Conservation (phyloP, 208 protist species). For the Wallacemonas sp. region DNA sequence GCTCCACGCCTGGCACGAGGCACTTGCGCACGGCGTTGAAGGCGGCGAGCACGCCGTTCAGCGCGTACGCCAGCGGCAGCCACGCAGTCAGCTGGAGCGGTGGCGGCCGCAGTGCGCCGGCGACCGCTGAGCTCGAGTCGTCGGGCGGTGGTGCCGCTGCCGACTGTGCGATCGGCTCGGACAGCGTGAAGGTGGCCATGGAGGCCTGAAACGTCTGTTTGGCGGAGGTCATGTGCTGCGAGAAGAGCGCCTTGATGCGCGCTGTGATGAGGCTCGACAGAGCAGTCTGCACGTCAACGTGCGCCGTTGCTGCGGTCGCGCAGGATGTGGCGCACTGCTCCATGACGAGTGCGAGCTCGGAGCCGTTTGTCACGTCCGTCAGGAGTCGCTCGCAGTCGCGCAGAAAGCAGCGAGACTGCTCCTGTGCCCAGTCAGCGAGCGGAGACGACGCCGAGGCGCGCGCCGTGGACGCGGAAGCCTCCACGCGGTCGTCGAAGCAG, state of each 20-base stretch:
- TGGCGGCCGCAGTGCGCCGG: slow-evolving; percentile 10
- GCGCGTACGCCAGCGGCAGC: slow-evolving; percentile 79
- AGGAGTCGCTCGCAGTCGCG: slow-evolving; percentile 39
- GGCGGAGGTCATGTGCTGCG: slow-evolving; percentile 56
- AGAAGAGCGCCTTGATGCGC: slow-evolving; percentile 61
- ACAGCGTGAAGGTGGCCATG: slow-evolving; percentile 69
- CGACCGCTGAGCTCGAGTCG: not conserved
- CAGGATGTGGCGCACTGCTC: slow-evolving; percentile 66
- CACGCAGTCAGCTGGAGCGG: slow-evolving; percentile 54
- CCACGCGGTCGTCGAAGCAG: slow-evolving; percentile 58
- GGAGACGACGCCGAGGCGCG: not conserved
- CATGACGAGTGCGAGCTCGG: slow-evolving; percentile 71
- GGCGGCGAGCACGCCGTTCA: slow-evolving; percentile 75
- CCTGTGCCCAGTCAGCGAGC: slow-evolving; percentile 56
- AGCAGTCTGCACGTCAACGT: slow-evolving; percentile 55
- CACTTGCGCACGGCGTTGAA: slow-evolving; percentile 82
- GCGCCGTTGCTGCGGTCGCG: slow-evolving; percentile 33
- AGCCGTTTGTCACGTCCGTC: slow-evolving; percentile 60
- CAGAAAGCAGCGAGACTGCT: slow-evolving; percentile 49
- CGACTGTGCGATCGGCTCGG: slow-evolving; percentile 3
- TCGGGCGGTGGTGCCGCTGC: not conserved
- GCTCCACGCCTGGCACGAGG: slow-evolving; percentile 54
- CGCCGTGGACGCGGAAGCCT: slow-evolving; percentile 10
- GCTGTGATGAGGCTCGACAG: slow-evolving; percentile 41
- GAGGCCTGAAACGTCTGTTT: slow-evolving; percentile 52